Conservation (phyloP, 192 early-diverging fungal species). For the Backusella parvicylindrica region DNA sequence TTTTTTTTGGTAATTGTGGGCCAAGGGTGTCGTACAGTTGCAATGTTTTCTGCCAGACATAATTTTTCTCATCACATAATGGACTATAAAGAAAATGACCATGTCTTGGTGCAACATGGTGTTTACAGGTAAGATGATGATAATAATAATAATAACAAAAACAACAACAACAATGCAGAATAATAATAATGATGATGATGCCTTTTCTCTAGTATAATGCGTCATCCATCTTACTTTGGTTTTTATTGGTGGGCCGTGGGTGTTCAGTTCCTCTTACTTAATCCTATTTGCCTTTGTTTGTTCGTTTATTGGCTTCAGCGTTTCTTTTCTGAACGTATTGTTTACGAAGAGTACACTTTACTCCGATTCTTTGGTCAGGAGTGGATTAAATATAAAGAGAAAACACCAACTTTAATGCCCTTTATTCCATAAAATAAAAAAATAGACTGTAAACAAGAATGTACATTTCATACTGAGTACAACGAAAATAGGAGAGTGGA, state of each 20-base stretch:
- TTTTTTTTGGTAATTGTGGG: constrained; percentile 59
- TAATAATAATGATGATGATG: not conserved
- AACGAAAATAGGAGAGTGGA: not conserved
- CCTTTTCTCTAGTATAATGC: constrained; percentile 53
- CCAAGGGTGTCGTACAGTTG: constrained; percentile 74
- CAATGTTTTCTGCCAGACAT: constrained; percentile 87
- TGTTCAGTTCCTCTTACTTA: constrained; percentile 74
- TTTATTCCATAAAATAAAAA: constrained; percentile 44
- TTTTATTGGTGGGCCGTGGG: constrained; percentile 91
- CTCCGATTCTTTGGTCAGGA: constrained; percentile 78
- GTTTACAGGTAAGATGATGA: constrained; percentile 75
- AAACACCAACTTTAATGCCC: constrained; percentile 69
- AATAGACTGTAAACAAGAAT: constrained; percentile 1
- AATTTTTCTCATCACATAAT: constrained; percentile 87
- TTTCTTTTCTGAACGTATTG: constrained; percentile 80
- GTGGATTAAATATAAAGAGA: constrained; percentile 65
- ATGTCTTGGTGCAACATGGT: constrained; percentile 81
- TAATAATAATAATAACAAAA: not conserved
- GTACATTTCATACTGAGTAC: constrained; percentile 1
- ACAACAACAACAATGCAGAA: not conserved
- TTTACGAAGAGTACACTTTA: constrained; percentile 75
- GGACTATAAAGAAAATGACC: constrained; percentile 61
- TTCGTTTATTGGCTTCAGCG: constrained; percentile 61
- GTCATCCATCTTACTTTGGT: constrained; percentile 94
- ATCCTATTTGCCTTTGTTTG: constrained; percentile 69